Evolutionary conservation across 345 rosid species (phyloP).

Genomic region (Jatropha curcas): DNA sequence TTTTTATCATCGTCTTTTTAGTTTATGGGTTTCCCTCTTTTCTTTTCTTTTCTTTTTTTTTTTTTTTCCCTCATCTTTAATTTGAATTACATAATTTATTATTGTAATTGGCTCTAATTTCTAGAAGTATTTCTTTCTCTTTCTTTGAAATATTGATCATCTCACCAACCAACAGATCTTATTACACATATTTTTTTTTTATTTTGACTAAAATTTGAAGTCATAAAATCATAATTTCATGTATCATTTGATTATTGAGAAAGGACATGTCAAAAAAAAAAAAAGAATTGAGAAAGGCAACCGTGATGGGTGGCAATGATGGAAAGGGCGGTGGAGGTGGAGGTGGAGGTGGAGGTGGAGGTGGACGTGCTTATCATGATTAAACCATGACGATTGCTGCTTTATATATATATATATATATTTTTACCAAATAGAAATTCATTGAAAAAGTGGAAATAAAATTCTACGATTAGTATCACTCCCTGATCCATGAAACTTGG

Average conservation of each 20-base stretch:
- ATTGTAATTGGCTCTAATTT: slow-evolving; percentile 9
- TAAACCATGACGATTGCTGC: slow-evolving; percentile 36
- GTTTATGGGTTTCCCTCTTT: not conserved
- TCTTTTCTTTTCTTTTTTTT: not conserved
- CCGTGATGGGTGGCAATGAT: slow-evolving; percentile 23
- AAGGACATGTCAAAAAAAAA: no score
- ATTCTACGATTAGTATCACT: no score
- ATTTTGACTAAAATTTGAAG: not conserved
- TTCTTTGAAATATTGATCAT: not conserved
- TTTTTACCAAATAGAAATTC: no score
- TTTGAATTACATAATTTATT: not conserved
- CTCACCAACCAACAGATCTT: no score
- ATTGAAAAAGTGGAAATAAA: no score
- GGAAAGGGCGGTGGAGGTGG: not conserved
- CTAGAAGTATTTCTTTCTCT: not conserved
- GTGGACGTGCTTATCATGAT: slow-evolving; percentile 51
- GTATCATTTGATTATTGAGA: no score
- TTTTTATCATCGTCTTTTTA: slow-evolving; percentile 25
- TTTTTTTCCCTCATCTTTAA: no score
- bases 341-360: slow-evolving; percentile 7
- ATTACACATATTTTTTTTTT: not conserved
- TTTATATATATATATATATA: no score
- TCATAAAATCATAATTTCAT: no score
- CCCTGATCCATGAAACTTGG: no score
- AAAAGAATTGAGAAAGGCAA: slow-evolving; percentile 19